phyloP scores from a whole-genome alignment of 352 stramenopile genomes.

The Globisporangium alternatum region DNA sequence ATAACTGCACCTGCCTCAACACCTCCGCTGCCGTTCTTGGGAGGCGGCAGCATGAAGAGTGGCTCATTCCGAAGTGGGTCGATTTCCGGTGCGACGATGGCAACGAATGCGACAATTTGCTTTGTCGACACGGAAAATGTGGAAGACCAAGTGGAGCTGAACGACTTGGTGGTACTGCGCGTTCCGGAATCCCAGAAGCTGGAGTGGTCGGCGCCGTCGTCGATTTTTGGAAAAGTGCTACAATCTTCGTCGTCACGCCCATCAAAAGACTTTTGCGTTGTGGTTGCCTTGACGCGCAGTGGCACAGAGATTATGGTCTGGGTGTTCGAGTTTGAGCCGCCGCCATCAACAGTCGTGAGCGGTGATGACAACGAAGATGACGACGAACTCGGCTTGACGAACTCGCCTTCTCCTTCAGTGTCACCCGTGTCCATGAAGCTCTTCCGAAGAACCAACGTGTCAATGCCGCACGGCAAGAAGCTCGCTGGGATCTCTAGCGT shows the following conservation, averaged over 20 bases:
- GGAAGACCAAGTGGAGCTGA: constrained; percentile 22
- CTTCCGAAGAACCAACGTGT: constrained; percentile 40
- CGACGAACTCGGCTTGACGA: constrained; percentile 9
- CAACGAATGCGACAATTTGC: constrained; percentile 14
- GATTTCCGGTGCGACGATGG: background rate
- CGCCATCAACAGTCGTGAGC: background rate
- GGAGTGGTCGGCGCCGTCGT: constrained; percentile 44
- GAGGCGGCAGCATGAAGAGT: background rate
- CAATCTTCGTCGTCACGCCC: constrained; percentile 16
- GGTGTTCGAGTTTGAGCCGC: constrained; percentile 47
- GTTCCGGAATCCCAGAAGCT: constrained; percentile 53
- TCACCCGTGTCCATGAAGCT: constrained; percentile 18
- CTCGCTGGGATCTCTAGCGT: constrained; percentile 37
- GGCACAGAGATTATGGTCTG: constrained; percentile 45
- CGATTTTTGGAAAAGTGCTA: constrained; percentile 23
- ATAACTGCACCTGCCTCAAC: constrained; percentile 1
- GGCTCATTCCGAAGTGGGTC: constrained; percentile 8
- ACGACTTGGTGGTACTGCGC: constrained; percentile 29
- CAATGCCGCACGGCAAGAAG: constrained; percentile 23
- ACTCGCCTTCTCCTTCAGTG: background rate
- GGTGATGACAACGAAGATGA: constrained; percentile 2
- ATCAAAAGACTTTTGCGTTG: constrained; percentile 62
- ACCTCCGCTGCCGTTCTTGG: background rate
- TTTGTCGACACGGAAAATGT: constrained; percentile 16
- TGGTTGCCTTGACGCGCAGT: constrained; percentile 42